Evolutionary conservation across 1,284 basidiomycete species (phyloP).

Genomic region (Pholiota adiposa): DNA sequence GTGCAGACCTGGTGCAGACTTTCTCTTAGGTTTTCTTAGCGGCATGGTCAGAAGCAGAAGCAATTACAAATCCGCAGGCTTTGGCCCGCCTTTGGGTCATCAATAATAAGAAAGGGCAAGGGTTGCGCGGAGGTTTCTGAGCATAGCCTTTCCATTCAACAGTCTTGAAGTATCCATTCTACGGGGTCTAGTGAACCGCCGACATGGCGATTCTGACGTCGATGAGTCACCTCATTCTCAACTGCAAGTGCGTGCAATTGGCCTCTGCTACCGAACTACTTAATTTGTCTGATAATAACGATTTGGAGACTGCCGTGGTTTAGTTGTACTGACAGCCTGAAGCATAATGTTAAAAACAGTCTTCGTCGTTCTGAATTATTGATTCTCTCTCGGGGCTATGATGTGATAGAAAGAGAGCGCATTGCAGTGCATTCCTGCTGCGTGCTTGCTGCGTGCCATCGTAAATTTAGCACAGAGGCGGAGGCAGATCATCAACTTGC

Average conservation of each 20-base stretch:
- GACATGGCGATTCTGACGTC: neutral
- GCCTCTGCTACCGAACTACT: neutral
- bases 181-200: neutral
- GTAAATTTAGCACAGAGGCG: constrained; percentile 3
- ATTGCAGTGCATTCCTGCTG: neutral
- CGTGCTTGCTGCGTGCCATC: neutral
- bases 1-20: neutral
- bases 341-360: too few species aligned
- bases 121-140: neutral
- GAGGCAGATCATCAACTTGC: neutral
- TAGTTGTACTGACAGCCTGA: too few species aligned
- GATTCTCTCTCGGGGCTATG: neutral
- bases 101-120: neutral
- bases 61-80: neutral
- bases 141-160: neutral
- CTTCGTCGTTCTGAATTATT: neutral
- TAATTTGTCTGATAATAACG: neutral
- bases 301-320: neutral
- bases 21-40: neutral
- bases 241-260: neutral
- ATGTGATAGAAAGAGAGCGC: neutral
- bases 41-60: neutral
- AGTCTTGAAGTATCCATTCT: too few species aligned
- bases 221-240: neutral
- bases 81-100: neutral